Evolutionary conservation across 805 yeast species (phyloP), one percentile per base, ranked within the genome.

Genomic region (Huiozyma naganishii): DNA sequence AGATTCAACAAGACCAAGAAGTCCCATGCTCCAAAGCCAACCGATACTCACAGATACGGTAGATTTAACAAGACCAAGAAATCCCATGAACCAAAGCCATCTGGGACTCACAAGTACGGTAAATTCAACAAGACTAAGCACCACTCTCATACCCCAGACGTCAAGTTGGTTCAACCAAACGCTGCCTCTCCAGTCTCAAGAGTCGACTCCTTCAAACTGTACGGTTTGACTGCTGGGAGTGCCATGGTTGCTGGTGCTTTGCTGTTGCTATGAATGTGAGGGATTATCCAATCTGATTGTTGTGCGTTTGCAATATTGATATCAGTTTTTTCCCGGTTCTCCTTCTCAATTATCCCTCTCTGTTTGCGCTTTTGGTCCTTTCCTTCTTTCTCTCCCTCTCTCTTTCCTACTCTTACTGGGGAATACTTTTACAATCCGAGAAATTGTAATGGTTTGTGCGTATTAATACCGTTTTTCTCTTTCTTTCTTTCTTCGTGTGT

Each of bases 51-150:
- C 67, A 71, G 62, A 48, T 68, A 67, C 51, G 84, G 84, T 51
- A 69, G 69, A 56, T 70, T 75, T 67, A 69, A 70, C 61, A 67
- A 71, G 56, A 60, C 63, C 63, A 48, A 50, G 27, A 53, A 64
- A 39, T 53, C 65, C 8, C 43, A 56, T 6, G 47, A 62, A 11
- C 49, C 72, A 6, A 51, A 56, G 48, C 32, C 64, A 11, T 63
- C 75, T 47, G 75, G 75, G 50, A 77, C 83, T 44, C 82, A 77
- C 67, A 71, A 61, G 48, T 68, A 67, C 51, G 84, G 84, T 51
- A 69, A 69, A 56, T 70, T 75, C 68, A 69, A 70, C 61, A 67
- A 71, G 56, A 60, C 63, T 39, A 52, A 53, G 32, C 47, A 48
- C 36, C 45, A 44, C 17, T 23, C 41, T 7, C 52, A 61, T 39